A percentile compares a stretch with the other conserved stretches of the same genome.
Evolutionary conservation across 805 yeast genomes (phyloP).

Genomic region (Scheffersomyces amazonensis): DNA sequence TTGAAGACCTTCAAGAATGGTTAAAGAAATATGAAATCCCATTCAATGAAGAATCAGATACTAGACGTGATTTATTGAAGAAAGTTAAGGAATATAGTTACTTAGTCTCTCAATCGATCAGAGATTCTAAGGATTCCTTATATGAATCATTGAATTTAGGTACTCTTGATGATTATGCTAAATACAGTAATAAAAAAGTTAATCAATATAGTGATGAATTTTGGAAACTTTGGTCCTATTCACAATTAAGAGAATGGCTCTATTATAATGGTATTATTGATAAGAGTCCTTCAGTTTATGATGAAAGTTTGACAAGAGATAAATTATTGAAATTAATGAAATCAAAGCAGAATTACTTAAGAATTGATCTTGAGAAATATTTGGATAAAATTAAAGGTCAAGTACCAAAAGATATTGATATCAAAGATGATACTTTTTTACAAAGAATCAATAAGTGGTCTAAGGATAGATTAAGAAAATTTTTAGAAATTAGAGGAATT

Average conservation of each 20-base stretch:
- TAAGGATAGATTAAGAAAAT: slow-evolving; percentile 40
- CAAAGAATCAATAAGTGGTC: slow-evolving; percentile 48
- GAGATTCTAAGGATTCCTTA: slow-evolving; percentile 33
- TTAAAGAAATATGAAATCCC: slow-evolving; percentile 41
- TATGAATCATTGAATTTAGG: slow-evolving; percentile 36
- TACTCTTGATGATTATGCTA: slow-evolving; percentile 14
- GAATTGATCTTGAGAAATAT: slow-evolving; percentile 40
- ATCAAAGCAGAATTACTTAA: slow-evolving; percentile 28
- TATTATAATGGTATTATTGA: slow-evolving; percentile 31
- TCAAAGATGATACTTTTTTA: slow-evolving; percentile 40
- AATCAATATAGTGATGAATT: slow-evolving; percentile 41
- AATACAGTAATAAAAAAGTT: slow-evolving; percentile 33
- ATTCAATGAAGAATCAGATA: slow-evolving; percentile 25
- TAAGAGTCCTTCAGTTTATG: slow-evolving; percentile 28
- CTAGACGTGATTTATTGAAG: slow-evolving; percentile 45
- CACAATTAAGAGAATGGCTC: slow-evolving; percentile 57
- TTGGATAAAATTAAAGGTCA: slow-evolving; percentile 25
- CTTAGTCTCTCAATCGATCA: slow-evolving; percentile 32
- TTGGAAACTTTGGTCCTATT: slow-evolving; percentile 51
- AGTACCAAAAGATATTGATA: slow-evolving; percentile 20
- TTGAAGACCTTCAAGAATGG: slow-evolving; percentile 48
- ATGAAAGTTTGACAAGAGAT: slow-evolving; percentile 29
- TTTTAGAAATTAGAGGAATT: slow-evolving; percentile 40
- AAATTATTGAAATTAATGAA: slow-evolving; percentile 34
- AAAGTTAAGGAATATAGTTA: slow-evolving; percentile 46